Conservation (phyloP, 2,329 filamentous ascomycete species). For the Camptophora hylomeconis region DNA sequence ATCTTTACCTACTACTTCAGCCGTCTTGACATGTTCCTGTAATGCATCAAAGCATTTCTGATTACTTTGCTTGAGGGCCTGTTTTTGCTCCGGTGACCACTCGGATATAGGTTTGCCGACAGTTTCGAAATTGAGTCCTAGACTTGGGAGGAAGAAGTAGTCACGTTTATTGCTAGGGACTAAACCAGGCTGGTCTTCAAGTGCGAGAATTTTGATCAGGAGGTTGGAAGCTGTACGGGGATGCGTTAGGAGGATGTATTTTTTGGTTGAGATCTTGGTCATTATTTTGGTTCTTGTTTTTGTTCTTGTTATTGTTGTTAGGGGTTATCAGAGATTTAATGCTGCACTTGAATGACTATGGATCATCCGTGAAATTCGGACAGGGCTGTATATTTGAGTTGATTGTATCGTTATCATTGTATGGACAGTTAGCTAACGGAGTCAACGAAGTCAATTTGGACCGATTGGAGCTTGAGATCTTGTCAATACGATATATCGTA, state of each 20-base stretch:
- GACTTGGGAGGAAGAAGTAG: constrained; percentile 20
- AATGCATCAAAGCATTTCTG: constrained; percentile 20
- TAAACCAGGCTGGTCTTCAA: constrained; percentile 19
- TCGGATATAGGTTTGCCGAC: constrained; percentile 14
- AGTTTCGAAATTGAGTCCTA: constrained; percentile 7
- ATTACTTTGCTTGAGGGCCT: constrained; percentile 15
- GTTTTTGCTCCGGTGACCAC: constrained; percentile 20
- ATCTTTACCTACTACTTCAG: constrained; percentile 18
- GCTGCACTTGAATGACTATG: too few relatives aligned
- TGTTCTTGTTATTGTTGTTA: not conserved
- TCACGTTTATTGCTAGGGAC: constrained; percentile 13
- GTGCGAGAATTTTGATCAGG: constrained; percentile 20
- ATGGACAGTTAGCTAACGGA: too few relatives aligned
- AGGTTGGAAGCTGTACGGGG: constrained; percentile 24
- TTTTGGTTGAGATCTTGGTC: too few relatives aligned
- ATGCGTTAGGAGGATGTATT: constrained; percentile 18
- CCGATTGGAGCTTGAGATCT: too few relatives aligned
- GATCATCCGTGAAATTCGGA: too few relatives aligned
- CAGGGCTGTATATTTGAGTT: too few relatives aligned
- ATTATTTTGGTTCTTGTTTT: constrained; percentile 1
- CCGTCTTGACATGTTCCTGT: constrained; percentile 15
- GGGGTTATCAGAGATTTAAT: too few relatives aligned
- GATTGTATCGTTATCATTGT: too few relatives aligned
- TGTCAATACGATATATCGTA: too few relatives aligned
- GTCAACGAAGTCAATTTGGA: too few relatives aligned